Evolutionary conservation across 345 rosid species (phyloP).

Genomic region (Bretschneidera sinensis): DNA sequence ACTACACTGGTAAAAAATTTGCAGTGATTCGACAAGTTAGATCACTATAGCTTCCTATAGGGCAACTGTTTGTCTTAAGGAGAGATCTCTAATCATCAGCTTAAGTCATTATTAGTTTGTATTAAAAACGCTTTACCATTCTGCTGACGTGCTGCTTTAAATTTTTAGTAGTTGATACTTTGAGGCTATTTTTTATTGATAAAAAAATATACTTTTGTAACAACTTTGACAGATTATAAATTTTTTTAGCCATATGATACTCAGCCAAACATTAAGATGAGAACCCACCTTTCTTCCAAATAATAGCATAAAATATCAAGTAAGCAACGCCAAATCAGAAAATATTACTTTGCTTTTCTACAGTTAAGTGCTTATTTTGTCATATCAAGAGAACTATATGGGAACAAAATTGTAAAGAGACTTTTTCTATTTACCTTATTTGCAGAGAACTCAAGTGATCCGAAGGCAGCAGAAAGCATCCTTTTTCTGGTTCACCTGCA

Average conservation of each 20-base stretch:
- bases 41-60: background rate
- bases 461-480: slow-evolving; percentile 30
- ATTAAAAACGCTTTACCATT: too few species aligned
- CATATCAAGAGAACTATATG: background rate
- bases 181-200: too few species aligned
- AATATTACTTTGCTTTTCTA: background rate
- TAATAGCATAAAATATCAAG: too few species aligned
- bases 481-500: slow-evolving; percentile 37
- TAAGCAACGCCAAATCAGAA: too few species aligned
- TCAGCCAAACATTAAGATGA: background rate
- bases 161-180: too few species aligned
- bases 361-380: background rate
- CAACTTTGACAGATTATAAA: too few species aligned
- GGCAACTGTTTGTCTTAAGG: background rate
- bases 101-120: background rate
- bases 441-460: slow-evolving; percentile 11
- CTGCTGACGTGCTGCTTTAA: too few species aligned
- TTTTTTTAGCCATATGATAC: background rate
- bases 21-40: background rate
- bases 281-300: background rate
- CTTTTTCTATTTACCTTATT: slow-evolving; percentile 16
- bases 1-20: background rate
- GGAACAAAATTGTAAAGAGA: background rate
- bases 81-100: background rate
- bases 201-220: too few species aligned